These are phyloP conservation scores for Globisporangium cylindrosporum DNA, from an alignment of 352 stramenopile genomes.

Conservation along the genomic window DNA sequence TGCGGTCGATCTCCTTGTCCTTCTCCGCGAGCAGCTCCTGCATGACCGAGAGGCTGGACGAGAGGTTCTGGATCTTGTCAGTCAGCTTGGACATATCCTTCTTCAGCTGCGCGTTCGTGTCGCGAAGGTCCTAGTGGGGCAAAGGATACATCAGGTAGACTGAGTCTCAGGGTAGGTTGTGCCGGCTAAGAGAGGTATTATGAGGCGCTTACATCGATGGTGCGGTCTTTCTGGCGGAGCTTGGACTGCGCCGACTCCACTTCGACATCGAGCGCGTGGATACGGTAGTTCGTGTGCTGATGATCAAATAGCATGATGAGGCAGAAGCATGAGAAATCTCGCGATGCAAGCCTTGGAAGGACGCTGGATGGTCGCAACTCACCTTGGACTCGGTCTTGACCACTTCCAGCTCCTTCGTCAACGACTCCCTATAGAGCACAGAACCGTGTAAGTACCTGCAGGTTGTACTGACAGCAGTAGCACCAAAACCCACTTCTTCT, in stretches of 20 bases:
- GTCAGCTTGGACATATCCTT: constrained; percentile 60
- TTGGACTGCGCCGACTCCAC: constrained; percentile 75
- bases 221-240: constrained; percentile 67
- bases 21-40: constrained; percentile 58
- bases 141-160: background rate
- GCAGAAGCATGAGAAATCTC: background rate
- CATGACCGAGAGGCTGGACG: constrained; percentile 42
- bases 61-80: constrained; percentile 45
- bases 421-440: constrained; percentile 32
- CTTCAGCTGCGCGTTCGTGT: constrained; percentile 57
- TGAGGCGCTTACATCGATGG: constrained; percentile 36
- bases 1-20: constrained; percentile 55
- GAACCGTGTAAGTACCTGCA: background rate
- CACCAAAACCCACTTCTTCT: constrained; percentile 52
- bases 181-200: background rate
- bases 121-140: constrained; percentile 43
- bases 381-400: constrained; percentile 70
- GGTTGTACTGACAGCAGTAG: background rate
- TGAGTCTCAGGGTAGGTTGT: background rate
- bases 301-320: background rate
- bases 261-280: constrained; percentile 72
- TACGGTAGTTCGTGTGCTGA: constrained; percentile 67
- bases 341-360: too few species aligned
- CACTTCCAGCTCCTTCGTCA: constrained; percentile 63
- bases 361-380: background rate